Evolutionary conservation across 2,329 filamentous ascomycete species (phyloP), one percentile per base, ranked within the genome.

Genomic region (Dothideomycetes sp.): DNA sequence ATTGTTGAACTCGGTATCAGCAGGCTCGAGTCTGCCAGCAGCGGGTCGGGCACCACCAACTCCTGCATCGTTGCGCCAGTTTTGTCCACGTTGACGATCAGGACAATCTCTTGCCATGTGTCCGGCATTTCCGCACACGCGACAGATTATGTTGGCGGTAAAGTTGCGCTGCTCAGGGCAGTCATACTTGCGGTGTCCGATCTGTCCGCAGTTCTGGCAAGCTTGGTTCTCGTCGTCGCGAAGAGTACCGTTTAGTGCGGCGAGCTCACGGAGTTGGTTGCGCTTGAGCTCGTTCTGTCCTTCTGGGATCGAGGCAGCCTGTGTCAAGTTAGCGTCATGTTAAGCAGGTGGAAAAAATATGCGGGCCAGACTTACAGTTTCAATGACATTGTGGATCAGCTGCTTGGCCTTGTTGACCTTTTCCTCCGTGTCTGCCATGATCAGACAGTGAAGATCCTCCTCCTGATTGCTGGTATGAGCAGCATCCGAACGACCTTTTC

Each of bases 401-500:
- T 94, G 87, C 72, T 96, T 98, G 50, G 91, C 91, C 67, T 96
- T 98, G 71, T 94, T 94, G 60, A 98, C 88, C 70, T 98, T 98
- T 47, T 98, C 91, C 69, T 98, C 93, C 29, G 89, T 96, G 58
- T 98, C 91, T 57, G 91, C 91, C 91, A 98, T 98, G 68, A 98
- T 96, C 60, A 98, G 71, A 66, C 91, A 98, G 67, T 98, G 91
- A 42, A 98, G 74, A 62, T 98, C 91, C 68, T 98, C 91, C 71
- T 98, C 91, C 75, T 98, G 91, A 73, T 98, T 98, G 75, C 91
- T 96, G 63, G 89, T 87, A 66, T 98, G 91, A 69, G 91, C 91
- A 55, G 91, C 91, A 64, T 98, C 91, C 69, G 91, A 96, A 52
- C 91, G 87, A 52, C 91, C 91, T 65, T 98, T 98, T 71, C 91